phyloP scores from a whole-genome alignment of 768 basidiomycete genomes.

The Leccinum variicolor region DNA sequence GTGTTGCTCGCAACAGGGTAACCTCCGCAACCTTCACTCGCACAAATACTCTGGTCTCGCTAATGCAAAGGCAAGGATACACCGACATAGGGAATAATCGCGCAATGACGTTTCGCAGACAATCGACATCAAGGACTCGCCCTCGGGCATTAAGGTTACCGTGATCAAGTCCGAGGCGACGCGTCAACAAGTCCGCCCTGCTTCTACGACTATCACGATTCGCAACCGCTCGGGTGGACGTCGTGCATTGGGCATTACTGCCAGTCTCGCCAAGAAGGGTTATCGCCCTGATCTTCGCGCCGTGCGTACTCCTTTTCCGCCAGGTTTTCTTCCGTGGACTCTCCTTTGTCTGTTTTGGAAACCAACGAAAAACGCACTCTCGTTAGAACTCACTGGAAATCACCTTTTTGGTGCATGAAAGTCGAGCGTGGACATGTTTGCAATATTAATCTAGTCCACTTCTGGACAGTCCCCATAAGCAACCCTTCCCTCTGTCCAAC shows the following conservation, averaged over 20 bases:
- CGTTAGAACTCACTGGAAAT: conserved; percentile 90
- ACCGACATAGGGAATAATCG: not conserved
- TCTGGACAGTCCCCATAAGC: conserved; percentile 20
- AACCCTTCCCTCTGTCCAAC: conserved; percentile 26
- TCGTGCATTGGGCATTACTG: conserved; percentile 63
- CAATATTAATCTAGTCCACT: conserved; percentile 49
- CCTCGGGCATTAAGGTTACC: conserved; percentile 54
- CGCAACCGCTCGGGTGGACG: conserved; percentile 70
- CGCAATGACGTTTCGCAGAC: conserved; percentile 41
- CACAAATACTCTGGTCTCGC: conserved; percentile 88
- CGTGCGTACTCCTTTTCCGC: conserved; percentile 45
- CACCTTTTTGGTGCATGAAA: conserved; percentile 62
- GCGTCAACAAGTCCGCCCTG: conserved; percentile 46
- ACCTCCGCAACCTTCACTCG: conserved; percentile 86
- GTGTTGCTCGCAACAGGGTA: conserved; percentile 50
- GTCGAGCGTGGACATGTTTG: conserved; percentile 94
- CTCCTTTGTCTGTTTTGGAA: not conserved
- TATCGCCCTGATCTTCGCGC: conserved; percentile 78
- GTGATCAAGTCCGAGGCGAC: conserved; percentile 64
- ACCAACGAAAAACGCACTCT: conserved; percentile 54
- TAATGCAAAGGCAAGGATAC: conserved; percentile 64
- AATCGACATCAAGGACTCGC: conserved; percentile 57
- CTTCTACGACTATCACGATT: conserved; percentile 48
- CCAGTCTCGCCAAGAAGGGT: conserved; percentile 57
- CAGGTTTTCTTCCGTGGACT: not conserved